Base-by-base conservation (phyloP, 1,139 yeast species). In the Diutina rugosa region DNA sequence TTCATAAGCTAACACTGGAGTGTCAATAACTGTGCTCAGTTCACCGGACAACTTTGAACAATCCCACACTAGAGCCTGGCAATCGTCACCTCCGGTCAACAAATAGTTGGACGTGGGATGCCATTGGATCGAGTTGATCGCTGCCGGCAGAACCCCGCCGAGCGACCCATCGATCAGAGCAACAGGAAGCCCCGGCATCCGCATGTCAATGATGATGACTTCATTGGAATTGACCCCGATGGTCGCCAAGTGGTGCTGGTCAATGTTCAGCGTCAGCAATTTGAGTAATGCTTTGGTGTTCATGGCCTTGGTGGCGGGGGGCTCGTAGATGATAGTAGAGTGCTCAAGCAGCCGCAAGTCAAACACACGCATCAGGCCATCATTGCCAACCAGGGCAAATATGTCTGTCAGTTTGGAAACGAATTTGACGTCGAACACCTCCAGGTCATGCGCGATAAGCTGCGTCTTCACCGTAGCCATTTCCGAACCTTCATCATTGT, bases 341-440 rank as follows among this genome's bases (percentile, higher is more conserved):
- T 91, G 98, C 61, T 95, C 98, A 56, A 93, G 74, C 18, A 95
- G 80, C 59, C 99, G 74, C 60, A 93, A 76, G 66, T 93, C 99
- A 70, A 93, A 93, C 29, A 93, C 87, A 56, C 99, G 76, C 69
- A 91, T 90, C 21, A 96, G 86, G 1, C 99, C 99, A 70, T 93
- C 99, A 57, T 91, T 91, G 2, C 98, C 97, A 56, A 93, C 96
- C 57, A 95, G 87, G 52, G 96, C 90, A 71, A 93, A 93, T 35
- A 91, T 78, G 65, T 90, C 84, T 55, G 87, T 81, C 46, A 90
- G 82, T 51, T 84, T 84, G 58, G 87, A 82, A 55, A 90, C 74
- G 68, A 90, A 93, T 62, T 88, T 81, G 28, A 91, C 98, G 68
- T 93, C 99, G 67, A 84, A 90, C 4, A 93, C 99, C 68, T 91